Evolutionary conservation across 495 filamentous ascomycete species (phyloP), one percentile per base, ranked within the genome.

Genomic region (Sporormia fimetaria): DNA sequence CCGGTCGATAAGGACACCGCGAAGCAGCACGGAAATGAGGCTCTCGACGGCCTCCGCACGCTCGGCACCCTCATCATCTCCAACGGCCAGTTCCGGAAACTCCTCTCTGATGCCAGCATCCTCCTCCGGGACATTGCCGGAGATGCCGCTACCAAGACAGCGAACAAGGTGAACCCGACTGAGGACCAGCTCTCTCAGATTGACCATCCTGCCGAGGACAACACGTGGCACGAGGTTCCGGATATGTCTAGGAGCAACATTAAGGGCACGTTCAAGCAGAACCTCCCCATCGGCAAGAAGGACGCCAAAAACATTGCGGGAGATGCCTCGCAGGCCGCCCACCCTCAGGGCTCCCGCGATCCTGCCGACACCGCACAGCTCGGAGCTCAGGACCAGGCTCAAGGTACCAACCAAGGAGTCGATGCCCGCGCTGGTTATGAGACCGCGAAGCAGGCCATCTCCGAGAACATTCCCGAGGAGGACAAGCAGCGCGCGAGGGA

Each of bases 1-100:
- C 80, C 87, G 0, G 50, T 94, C 32, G 70, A 74, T 52, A 90
- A 82, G 64, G 75, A 81, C 0, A 69, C 70, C 3, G 82, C 81
- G 3, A 71, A 80, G 59, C 81, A 87, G 52, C 83, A 95, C 60
- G 83, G 80, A 15, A 77, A 81, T 48, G 64, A 85, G 57, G 83
- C 77, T 3, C 63, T 87, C 23, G 80, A 92, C 40, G 90, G 92
- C n/a, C 63, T 98, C 21, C 79, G 82, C 37, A 92, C 82, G 2
- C 63, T 98, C 6, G 90, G 92, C 30, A 87, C 80, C 8, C 71
- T 98, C 32, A 65, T 98, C 46, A 80, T 96, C 57, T 87, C 87
- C 44, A 98, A 98, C 49, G 92, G 90, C 43, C 87, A 95, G 64
- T 95, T 95, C 68, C 74, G 87, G 32, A 95, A 95, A 67, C 74